A percentile compares a stretch with the other conserved stretches of the same genome.
Evolutionary conservation across 2,329 filamentous ascomycete species (phyloP).

Genomic region (Alternaria conjuncta): DNA sequence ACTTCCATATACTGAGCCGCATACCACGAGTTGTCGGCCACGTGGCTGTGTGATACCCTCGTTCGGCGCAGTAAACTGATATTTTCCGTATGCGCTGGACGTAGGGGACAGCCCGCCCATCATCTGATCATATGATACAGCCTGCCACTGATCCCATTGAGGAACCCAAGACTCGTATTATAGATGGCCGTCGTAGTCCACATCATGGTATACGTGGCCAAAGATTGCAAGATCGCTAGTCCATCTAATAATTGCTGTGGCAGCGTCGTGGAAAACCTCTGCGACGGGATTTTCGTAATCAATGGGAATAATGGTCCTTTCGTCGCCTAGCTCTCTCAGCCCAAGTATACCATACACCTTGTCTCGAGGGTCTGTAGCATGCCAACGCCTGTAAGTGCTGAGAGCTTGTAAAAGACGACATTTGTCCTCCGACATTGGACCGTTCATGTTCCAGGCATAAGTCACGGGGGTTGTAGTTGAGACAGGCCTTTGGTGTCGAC

Average conservation of each 20-base stretch:
- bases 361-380: not conserved
- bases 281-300: not conserved
- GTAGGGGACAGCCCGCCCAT: not conserved
- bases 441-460: not conserved
- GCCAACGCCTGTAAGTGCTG: not conserved
- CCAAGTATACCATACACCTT: not conserved
- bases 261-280: not conserved
- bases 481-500: rapidly evolving
- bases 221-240: not conserved
- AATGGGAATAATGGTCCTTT: not conserved
- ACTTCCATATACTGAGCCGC: not conserved
- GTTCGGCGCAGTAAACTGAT: not conserved
- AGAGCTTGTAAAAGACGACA: not conserved
- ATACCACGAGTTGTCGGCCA: not conserved
- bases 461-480: rapidly evolving
- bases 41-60: not conserved
- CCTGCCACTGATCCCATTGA: not conserved
- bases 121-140: not conserved
- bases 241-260: not conserved
- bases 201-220: not conserved
- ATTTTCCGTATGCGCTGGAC: not conserved
- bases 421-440: not conserved
- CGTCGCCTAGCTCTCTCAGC: not conserved
- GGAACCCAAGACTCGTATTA: not conserved
- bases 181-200: not conserved